Percentiles rank a stretch among this genome's conserved stretches.
These are phyloP conservation scores for Colletotrichum zoysiae DNA, from an alignment of 2,329 filamentous ascomycete genomes.

Conservation along the genomic window DNA sequence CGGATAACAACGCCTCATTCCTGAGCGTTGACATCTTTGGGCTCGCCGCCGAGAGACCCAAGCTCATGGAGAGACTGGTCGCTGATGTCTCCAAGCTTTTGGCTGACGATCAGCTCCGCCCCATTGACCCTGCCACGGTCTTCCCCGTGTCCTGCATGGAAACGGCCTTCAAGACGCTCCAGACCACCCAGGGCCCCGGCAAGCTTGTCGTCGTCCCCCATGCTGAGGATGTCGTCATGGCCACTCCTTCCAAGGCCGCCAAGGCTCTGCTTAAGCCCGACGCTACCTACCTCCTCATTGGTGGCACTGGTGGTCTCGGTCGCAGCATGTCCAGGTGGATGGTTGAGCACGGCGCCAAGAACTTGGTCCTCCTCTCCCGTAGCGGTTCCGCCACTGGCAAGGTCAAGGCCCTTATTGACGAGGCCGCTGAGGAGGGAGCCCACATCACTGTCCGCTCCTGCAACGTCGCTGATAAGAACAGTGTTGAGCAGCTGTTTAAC, in stretches of 20 bases:
- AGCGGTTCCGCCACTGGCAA: conserved; percentile 57
- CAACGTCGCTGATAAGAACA: conserved; percentile 59
- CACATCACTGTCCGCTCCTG: conserved; percentile 61
- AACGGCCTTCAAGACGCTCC: conserved; percentile 52
- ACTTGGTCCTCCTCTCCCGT: conserved; percentile 63
- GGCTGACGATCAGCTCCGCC: conserved; percentile 50
- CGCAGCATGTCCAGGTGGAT: conserved; percentile 63
- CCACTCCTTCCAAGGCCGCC: conserved; percentile 52
- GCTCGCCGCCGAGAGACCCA: conserved; percentile 57
- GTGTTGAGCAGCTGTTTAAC: conserved; percentile 40
- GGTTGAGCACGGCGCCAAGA: conserved; percentile 60
- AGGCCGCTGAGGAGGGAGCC: conserved; percentile 55
- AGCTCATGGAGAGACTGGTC: conserved; percentile 55
- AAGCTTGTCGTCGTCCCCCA: conserved; percentile 60
- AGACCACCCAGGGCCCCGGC: conserved; percentile 53
- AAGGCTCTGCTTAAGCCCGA: conserved; percentile 54
- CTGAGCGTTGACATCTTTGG: conserved; percentile 60
- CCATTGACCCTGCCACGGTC: conserved; percentile 52
- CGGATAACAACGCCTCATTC: conserved; percentile 61
- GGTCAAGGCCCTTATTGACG: conserved; percentile 51
- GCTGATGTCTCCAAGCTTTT: conserved; percentile 53
- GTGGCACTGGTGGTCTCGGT: conserved; percentile 65
- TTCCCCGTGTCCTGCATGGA: conserved; percentile 56
- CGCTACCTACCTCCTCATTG: conserved; percentile 64
- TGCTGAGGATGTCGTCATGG: conserved; percentile 57